A percentile compares a stretch with the other conserved stretches of the same genome.
Evolutionary conservation across 2,329 filamentous ascomycete species (phyloP).

Genomic region (Epichloe baconii): DNA sequence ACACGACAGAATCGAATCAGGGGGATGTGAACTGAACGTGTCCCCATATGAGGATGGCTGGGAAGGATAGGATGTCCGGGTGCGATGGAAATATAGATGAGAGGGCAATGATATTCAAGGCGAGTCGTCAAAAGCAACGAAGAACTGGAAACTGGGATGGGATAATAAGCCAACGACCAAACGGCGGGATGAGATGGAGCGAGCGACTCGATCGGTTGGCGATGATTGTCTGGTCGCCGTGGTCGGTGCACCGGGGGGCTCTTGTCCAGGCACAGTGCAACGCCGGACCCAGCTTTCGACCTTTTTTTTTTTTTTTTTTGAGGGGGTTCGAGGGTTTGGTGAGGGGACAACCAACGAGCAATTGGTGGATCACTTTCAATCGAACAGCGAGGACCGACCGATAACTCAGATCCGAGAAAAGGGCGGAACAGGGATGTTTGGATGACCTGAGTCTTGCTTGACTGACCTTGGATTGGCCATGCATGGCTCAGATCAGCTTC

Average conservation of each 20-base stretch:
- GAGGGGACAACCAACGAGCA: slow-evolving; percentile 3
- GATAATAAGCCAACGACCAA: neutral
- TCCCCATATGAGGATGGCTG: neutral
- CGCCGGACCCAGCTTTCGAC: neutral
- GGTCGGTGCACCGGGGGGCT: neutral
- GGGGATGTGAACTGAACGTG: neutral
- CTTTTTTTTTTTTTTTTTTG: too few relatives aligned
- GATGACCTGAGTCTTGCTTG: neutral
- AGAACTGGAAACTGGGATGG: neutral
- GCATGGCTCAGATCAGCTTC: neutral
- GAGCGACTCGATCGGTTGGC: neutral
- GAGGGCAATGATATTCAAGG: neutral
- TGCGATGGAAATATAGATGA: too few relatives aligned
- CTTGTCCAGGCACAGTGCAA: neutral
- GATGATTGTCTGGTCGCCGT: slow-evolving; percentile 1
- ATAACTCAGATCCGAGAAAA: neutral
- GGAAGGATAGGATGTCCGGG: neutral
- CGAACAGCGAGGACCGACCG: neutral
- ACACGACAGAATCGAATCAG: neutral
- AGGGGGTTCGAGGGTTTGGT: neutral
- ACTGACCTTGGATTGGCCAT: neutral
- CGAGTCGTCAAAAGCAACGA: neutral
- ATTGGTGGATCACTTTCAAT: slow-evolving; percentile 1
- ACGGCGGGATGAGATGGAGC: neutral
- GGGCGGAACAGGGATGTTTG: slow-evolving; percentile 5